These are phyloP conservation scores for Kandelia obovata DNA, from an alignment of 345 rosid genomes.

Conservation along the genomic window DNA sequence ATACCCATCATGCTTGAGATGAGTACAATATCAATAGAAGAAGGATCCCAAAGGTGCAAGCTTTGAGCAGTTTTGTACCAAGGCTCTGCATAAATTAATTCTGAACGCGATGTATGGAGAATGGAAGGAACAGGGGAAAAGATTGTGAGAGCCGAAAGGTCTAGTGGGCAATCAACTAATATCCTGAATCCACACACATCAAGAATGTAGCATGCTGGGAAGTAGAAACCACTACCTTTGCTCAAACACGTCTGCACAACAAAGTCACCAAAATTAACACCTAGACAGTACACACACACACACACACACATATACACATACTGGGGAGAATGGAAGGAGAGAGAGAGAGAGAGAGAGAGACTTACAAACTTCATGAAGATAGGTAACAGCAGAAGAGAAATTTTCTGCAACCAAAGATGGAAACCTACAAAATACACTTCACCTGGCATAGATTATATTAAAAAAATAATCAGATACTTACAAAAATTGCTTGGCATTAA, in stretches of 20 bases:
- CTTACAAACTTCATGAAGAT: slow-evolving; percentile 61
- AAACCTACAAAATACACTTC: too few species aligned
- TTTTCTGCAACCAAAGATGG: too few species aligned
- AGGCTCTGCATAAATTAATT: slow-evolving; percentile 60
- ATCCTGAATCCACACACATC: slow-evolving; percentile 60
- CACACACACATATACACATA: too few species aligned
- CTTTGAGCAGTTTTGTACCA: slow-evolving; percentile 71
- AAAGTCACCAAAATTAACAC: slow-evolving; percentile 8
- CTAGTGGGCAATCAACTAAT: slow-evolving; percentile 74
- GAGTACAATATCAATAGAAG: slow-evolving; percentile 67
- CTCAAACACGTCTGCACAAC: slow-evolving; percentile 70
- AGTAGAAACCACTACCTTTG: slow-evolving; percentile 62
- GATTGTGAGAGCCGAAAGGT: slow-evolving; percentile 59
- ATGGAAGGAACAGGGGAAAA: slow-evolving; percentile 58
- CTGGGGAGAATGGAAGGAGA: not conserved
- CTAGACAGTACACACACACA: not conserved
- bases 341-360: slow-evolving; percentile 13
- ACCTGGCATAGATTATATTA: too few species aligned
- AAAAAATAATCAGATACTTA: too few species aligned
- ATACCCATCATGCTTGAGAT: slow-evolving; percentile 77
- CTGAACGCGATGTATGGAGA: slow-evolving; percentile 20
- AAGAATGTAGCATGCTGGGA: slow-evolving; percentile 65
- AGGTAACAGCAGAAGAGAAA: not conserved
- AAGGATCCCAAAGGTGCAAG: slow-evolving; percentile 77
- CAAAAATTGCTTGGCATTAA: too few species aligned